phyloP scores from a whole-genome alignment of 257 asterid genomes.

The Nicotiana knightiana region DNA sequence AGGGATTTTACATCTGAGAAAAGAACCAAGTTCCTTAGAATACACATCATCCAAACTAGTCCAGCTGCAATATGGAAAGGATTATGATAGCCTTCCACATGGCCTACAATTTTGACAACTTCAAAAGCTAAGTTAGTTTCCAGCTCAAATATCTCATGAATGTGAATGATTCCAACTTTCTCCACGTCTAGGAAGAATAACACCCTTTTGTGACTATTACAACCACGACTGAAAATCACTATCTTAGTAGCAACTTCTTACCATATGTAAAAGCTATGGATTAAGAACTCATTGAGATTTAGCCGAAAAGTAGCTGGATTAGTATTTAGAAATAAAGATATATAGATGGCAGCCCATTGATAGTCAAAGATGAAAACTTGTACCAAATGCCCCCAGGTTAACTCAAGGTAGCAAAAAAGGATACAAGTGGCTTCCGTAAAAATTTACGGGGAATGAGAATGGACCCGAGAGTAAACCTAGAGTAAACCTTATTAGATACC shows the following conservation, averaged over 20 bases:
- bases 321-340: background rate
- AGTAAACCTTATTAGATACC: background rate
- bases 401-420: background rate
- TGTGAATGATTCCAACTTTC: background rate
- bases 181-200: background rate
- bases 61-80: background rate
- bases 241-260: background rate
- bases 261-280: background rate
- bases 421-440: background rate
- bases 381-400: background rate
- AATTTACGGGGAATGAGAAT: background rate
- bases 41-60: background rate
- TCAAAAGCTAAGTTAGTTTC: background rate
- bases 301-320: background rate
- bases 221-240: background rate
- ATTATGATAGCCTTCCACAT: background rate
- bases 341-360: background rate
- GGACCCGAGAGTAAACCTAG: background rate
- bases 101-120: background rate
- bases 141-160: background rate
- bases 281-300: background rate
- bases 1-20: background rate
- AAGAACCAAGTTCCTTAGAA: background rate
- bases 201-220: background rate
- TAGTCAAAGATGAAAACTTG: background rate